Evolutionary conservation across 2,329 filamentous ascomycete species (phyloP).

Genomic region (Fusarium miscanthi): DNA sequence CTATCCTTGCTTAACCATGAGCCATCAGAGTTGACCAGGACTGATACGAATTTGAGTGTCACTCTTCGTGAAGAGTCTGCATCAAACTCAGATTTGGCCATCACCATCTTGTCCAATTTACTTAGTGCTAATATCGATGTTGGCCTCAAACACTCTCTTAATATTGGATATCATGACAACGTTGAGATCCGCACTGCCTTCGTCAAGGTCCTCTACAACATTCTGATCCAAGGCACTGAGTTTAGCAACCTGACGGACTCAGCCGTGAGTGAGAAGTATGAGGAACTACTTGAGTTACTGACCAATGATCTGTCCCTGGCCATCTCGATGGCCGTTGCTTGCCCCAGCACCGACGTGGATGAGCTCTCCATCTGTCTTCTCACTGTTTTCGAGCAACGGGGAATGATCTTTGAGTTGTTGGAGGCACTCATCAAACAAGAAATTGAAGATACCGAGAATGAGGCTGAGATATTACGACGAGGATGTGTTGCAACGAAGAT

Average conservation of each 20-base stretch:
- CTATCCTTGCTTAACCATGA: constrained; percentile 73
- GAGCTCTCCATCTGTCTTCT: constrained; percentile 75
- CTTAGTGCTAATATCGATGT: constrained; percentile 78
- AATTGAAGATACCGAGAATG: constrained; percentile 76
- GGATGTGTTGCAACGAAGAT: constrained; percentile 80
- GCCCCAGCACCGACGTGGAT: constrained; percentile 75
- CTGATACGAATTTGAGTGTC: constrained; percentile 48
- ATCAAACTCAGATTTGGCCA: constrained; percentile 71
- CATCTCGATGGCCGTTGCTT: constrained; percentile 72
- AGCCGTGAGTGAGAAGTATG: constrained; percentile 75
- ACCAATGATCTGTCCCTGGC: constrained; percentile 72
- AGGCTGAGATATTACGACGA: constrained; percentile 73
- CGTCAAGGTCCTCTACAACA: constrained; percentile 76
- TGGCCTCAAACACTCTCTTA: constrained; percentile 75
- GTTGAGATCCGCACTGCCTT: constrained; percentile 76
- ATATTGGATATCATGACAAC: constrained; percentile 77
- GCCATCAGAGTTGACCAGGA: constrained; percentile 53
- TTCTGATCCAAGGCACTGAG: constrained; percentile 76
- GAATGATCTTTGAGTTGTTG: constrained; percentile 70
- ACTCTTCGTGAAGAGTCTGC: constrained; percentile 63
- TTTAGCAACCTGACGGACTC: constrained; percentile 76
- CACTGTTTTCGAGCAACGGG: constrained; percentile 76
- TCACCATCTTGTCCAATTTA: constrained; percentile 75
- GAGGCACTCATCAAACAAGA: constrained; percentile 76
- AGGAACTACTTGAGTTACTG: constrained; percentile 72